Base-by-base conservation (phyloP, 129 eudicot genomes). In the Glebionis coronaria region DNA sequence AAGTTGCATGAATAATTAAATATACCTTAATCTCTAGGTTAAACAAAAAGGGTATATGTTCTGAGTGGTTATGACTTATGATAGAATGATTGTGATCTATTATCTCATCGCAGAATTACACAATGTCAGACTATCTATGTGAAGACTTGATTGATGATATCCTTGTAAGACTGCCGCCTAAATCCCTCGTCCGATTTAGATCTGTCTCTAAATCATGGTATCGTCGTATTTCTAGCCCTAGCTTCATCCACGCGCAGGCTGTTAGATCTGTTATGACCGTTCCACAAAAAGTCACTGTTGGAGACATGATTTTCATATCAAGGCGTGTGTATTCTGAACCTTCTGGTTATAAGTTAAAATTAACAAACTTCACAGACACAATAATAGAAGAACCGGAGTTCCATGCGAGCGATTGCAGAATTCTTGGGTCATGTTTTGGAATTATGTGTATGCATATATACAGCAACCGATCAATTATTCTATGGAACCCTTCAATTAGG, bases 121-220 rank as follows among this genome's bases (percentile, higher is more conserved):
- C 4, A 3, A 10, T 21, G 23, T 3, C n/a, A 55, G 0, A 9
- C 16, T 20, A 55, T 9, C n/a, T 55, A 11, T 21, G 35, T 14
- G 9, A 55, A 55, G 60, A 55, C 0, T 5, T 55, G 35, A 13
- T 55, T 55, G 60, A 55, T 55, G 35, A 10, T 20, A 55, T 55
- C 35, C 21, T 55, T 55, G 60, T 5, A 55, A 55, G 60, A 7
- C 31, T 54, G 28, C 59, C 59, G 10, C 27, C 59, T 13, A 54
- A 54, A 54, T 54, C 14, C 31, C 28, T 54, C 29, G 31, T 19
- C 29, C 59, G 5, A 54, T 20, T n/a, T 20, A 54, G 31, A 54
- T 54, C 29, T 54, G 13, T 54, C 21, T 54, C 59, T 9, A 54
- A 54, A 9, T 54, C 59, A 54, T 54, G 59, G 59, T 11, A 27